Percentiles rank a stretch among this genome's conserved stretches.
These are phyloP conservation scores for Termitomyces sp. DNA, from an alignment of 768 basidiomycete species.

Conservation along the genomic window DNA sequence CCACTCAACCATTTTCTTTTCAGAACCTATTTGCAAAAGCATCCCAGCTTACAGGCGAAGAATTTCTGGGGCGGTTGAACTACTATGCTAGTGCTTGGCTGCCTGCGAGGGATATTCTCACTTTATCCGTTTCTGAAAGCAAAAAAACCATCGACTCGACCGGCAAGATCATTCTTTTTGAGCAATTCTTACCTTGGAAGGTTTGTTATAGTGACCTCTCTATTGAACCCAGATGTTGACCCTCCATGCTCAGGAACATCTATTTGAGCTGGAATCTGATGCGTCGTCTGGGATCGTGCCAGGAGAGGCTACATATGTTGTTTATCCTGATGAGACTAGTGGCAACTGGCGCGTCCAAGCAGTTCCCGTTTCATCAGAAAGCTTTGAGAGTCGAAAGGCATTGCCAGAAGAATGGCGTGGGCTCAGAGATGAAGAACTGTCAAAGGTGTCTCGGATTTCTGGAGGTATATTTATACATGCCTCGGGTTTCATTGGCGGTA, in stretches of 20 bases:
- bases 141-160: conserved; percentile 60
- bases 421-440: conserved; percentile 79
- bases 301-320: conserved; percentile 70
- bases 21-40: conserved; percentile 77
- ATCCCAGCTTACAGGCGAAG: conserved; percentile 77
- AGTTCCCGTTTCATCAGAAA: conserved; percentile 75
- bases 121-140: conserved; percentile 48
- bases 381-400: conserved; percentile 88
- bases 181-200: conserved; percentile 87
- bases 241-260: conserved; percentile 55
- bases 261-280: conserved; percentile 81
- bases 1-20: neutral
- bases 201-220: conserved; percentile 30
- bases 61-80: conserved; percentile 75
- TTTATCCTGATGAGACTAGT: conserved; percentile 83
- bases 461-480: conserved; percentile 94
- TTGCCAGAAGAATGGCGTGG: conserved; percentile 95
- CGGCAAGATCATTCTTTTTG: conserved; percentile 78
- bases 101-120: conserved; percentile 81
- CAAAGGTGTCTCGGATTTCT: conserved; percentile 66
- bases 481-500: conserved; percentile 94
- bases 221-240: neutral
- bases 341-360: conserved; percentile 91
- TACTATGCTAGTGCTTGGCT: conserved; percentile 91
- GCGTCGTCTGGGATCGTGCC: conserved; percentile 36